These are phyloP conservation scores for Porodaedalea pini DNA, from an alignment of 1,284 basidiomycete genomes.

Conservation along the genomic window DNA sequence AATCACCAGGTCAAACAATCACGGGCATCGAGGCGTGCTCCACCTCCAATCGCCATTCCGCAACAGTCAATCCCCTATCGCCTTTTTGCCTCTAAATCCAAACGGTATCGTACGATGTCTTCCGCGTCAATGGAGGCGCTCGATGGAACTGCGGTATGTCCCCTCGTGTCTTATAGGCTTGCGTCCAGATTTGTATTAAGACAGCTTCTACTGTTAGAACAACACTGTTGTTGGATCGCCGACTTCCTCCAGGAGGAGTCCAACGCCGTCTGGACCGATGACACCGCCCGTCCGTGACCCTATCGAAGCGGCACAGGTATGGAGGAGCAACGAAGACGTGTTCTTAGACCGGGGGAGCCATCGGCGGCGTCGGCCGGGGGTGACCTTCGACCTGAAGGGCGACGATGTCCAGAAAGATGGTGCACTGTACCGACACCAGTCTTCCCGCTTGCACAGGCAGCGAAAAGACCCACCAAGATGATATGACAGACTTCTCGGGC, in stretches of 20 bases:
- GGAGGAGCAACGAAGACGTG: constrained; percentile 53
- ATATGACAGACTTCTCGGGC: background rate
- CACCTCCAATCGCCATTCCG: constrained; percentile 30
- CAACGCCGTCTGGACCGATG: constrained; percentile 46
- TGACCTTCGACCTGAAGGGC: constrained; percentile 58
- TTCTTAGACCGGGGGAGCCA: constrained; percentile 37
- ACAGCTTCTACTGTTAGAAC: constrained; percentile 37
- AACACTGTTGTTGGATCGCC: constrained; percentile 72
- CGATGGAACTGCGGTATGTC: constrained; percentile 69
- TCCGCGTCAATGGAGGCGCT: constrained; percentile 69
- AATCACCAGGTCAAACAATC: constrained; percentile 1
- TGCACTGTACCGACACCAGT: constrained; percentile 8
- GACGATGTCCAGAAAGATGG: constrained; percentile 37
- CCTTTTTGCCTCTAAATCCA: constrained; percentile 61
- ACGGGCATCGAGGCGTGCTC: constrained; percentile 29
- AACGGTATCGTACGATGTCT: constrained; percentile 64
- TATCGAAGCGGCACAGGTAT: constrained; percentile 56
- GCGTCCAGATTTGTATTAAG: constrained; percentile 6
- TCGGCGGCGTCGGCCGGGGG: constrained; percentile 59
- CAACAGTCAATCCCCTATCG: constrained; percentile 38
- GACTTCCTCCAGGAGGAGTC: constrained; percentile 63
- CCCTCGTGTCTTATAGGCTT: background rate
- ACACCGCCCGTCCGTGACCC: constrained; percentile 63
- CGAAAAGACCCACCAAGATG: constrained; percentile 5
- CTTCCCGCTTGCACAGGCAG: constrained; percentile 4